These are phyloP conservation scores for Malus asiatica DNA, from an alignment of 306 rosid species.

Conservation along the genomic window DNA sequence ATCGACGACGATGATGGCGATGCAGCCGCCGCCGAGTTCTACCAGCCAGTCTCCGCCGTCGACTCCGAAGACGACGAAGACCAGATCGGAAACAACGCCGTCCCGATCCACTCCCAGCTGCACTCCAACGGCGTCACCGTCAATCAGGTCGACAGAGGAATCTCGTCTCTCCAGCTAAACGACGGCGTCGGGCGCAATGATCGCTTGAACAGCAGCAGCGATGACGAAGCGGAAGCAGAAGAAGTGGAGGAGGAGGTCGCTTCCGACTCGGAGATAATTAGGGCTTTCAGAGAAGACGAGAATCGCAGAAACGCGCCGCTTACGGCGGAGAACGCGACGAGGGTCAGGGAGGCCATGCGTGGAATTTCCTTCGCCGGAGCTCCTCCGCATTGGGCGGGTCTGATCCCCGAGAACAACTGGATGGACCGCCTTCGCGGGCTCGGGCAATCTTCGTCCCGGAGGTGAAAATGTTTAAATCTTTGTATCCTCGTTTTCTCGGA, in stretches of 20 bases:
- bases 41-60: constrained; percentile 61
- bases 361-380: constrained; percentile 59
- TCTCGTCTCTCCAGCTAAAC: constrained; percentile 49
- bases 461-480: background rate
- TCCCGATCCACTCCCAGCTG: constrained; percentile 16
- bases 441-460: constrained; percentile 26
- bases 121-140: constrained; percentile 39
- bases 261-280: constrained; percentile 41
- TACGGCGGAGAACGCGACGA: constrained; percentile 60
- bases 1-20: constrained; percentile 26
- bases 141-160: constrained; percentile 41
- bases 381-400: constrained; percentile 61
- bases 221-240: constrained; percentile 22
- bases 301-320: constrained; percentile 60
- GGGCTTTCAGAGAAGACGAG: constrained; percentile 74
- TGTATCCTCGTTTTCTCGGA: background rate
- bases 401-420: constrained; percentile 62
- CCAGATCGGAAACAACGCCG: background rate
- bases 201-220: constrained; percentile 24
- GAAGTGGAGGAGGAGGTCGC: constrained; percentile 22
- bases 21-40: constrained; percentile 38
- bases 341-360: constrained; percentile 88
- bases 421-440: constrained; percentile 56
- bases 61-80: constrained; percentile 32
- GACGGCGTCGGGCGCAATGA: constrained; percentile 22